Base-by-base conservation (phyloP, 108 stramenopile genomes). In the Epithemia pelagica region DNA sequence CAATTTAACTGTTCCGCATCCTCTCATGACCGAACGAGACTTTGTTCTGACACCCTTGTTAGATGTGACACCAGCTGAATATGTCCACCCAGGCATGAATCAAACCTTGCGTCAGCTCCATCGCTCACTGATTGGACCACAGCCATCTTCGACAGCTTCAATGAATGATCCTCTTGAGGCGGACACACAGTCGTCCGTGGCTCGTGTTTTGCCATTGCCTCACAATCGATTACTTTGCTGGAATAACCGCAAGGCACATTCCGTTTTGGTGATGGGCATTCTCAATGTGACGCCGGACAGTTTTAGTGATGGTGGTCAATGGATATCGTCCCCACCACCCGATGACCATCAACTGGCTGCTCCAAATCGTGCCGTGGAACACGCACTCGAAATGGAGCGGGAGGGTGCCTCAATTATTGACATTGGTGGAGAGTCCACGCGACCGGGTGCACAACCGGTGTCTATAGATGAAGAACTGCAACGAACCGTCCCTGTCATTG, bases 241-340 rank as follows among this genome's bases (percentile, higher is more conserved):
- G 66, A 82, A 91, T 59, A 46, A 46, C 37, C 10, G 15, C 15
- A 10, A 5, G 5, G 15, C 37, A 5, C 37, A 46, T 10, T 46
- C 37, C 37, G 87, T 88, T 19, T 66, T 88, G 19, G 79, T 97
- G 61, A 96, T 97, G 95, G 98, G 96, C 18, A 94, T 99, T 59
- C 67, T 99, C 10, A 99, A 99, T 76, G 85, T 94, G 0, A 99
- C 98, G 15, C 98, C 98, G 25, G 98, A 99, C 65, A 90, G 88
- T 65, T 99, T 99, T 68, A 91, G 89, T 71, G 98, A 99, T 69
- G 98, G 98, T 46, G 98, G 98, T 0, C 80, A 71, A 59, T 78
- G 71, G 74, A 64, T 59, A 31, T 63, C 60, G 0, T 69, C 67
- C 27, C 10, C 5, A 10, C 10, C 5, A 5, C 37, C 37, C 37